A percentile compares a stretch with the other conserved stretches of the same genome.
These are phyloP conservation scores for Phytophthora kernoviae DNA, from an alignment of 352 stramenopile genomes.

Conservation along the genomic window DNA sequence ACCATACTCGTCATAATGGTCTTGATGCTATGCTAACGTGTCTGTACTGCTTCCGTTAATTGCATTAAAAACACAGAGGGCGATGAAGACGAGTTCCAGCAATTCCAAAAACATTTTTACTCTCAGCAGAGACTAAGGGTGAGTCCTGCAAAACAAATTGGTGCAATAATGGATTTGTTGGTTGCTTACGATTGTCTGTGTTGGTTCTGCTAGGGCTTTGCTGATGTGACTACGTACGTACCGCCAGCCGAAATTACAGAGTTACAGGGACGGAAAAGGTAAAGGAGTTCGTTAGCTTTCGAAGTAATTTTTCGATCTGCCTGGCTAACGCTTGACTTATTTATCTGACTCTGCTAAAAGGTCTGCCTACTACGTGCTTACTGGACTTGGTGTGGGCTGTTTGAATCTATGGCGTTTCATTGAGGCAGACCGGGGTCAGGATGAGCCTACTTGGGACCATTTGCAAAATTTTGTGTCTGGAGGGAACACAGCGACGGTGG, in stretches of 20 bases:
- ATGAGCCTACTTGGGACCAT: constrained; percentile 54
- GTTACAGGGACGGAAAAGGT: constrained; percentile 23
- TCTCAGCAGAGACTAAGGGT: constrained; percentile 64
- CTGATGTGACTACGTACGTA: constrained; percentile 63
- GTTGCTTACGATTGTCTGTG: constrained; percentile 5
- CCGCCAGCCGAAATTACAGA: constrained; percentile 10
- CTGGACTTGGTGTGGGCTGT: constrained; percentile 70
- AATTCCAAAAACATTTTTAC: constrained; percentile 81
- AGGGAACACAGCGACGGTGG: constrained; percentile 62
- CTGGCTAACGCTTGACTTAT: constrained; percentile 4
- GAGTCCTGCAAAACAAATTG: constrained; percentile 7
- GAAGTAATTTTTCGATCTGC: background rate
- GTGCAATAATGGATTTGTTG: background rate
- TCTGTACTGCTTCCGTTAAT: background rate
- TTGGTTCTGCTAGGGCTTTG: constrained; percentile 62
- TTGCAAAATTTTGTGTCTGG: constrained; percentile 59
- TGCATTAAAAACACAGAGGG: constrained; percentile 43
- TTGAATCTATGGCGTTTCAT: constrained; percentile 81
- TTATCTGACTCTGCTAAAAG: constrained; percentile 14
- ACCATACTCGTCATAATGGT: too few relatives aligned
- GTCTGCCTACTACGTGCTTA: constrained; percentile 76
- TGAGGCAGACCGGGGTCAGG: constrained; percentile 32
- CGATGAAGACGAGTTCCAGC: constrained; percentile 79
- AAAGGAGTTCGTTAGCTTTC: background rate
- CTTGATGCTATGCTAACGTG: constrained; percentile 3